A percentile compares a stretch with the other conserved stretches of the same genome.
Conservation (phyloP, 768 basidiomycete species). For the Termitomyces sp. region DNA sequence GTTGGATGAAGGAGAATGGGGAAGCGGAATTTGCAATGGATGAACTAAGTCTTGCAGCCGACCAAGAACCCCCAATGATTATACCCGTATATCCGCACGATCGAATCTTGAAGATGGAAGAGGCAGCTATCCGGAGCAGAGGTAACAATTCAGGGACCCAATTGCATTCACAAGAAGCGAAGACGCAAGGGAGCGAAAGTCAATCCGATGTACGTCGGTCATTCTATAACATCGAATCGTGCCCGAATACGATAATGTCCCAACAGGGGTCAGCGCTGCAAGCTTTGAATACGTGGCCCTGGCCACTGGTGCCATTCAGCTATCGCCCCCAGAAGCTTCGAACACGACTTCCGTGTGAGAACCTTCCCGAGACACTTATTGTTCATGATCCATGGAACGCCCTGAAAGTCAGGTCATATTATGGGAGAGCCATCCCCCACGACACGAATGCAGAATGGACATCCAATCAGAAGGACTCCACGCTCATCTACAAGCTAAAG, state of each 20-base stretch:
- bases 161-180: neutral
- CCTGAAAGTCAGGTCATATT: slow-evolving; percentile 16
- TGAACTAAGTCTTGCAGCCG: slow-evolving; percentile 27
- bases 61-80: slow-evolving; percentile 28
- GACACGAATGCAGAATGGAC: slow-evolving; percentile 19
- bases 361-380: slow-evolving; percentile 33
- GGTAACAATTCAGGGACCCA: neutral
- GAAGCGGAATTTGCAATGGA: slow-evolving; percentile 28
- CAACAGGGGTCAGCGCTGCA: no score
- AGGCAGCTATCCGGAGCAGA: neutral
- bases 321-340: slow-evolving; percentile 16
- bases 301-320: slow-evolving; percentile 38
- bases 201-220: slow-evolving; percentile 21
- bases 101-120: neutral
- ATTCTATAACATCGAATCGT: slow-evolving; percentile 19
- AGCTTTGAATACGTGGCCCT: slow-evolving; percentile 16
- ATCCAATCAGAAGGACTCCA: slow-evolving; percentile 21
- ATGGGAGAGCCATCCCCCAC: no score
- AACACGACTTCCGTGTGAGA: slow-evolving; percentile 19
- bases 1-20: slow-evolving; percentile 30
- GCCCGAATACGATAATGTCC: neutral
- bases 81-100: slow-evolving; percentile 18
- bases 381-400: slow-evolving; percentile 41
- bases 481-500: slow-evolving; percentile 25
- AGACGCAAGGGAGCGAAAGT: no score